Base-by-base conservation (phyloP, 768 basidiomycete species). In the Coprinopsis sp. region DNA sequence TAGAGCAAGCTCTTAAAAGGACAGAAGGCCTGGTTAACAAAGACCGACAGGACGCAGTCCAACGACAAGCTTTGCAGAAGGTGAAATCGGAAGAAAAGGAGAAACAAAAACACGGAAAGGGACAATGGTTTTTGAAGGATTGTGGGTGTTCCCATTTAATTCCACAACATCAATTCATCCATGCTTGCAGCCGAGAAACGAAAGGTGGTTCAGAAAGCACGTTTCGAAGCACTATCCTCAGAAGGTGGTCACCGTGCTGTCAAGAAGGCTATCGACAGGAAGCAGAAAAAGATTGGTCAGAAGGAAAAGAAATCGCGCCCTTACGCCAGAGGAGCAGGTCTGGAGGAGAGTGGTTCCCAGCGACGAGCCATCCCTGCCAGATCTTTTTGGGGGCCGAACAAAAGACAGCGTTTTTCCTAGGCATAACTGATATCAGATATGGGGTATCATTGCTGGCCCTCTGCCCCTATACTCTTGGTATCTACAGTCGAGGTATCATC, bases 301-400 rank as follows among this genome's bases (percentile, higher is more conserved):
- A 92, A 87, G 64, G 93, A 95, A 72, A 95, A 94, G 67, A 86
- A 79, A 57, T 82, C 77, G 47, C 71, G 91, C 44, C 93, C 93
- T 11, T 84, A 82, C 54, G 58, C 60, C 2, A 69, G 61, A 49
- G 60, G 57, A 18, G 47, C 41, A 34, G 39, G 34, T 6, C 41
- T 34, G 31, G 49, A 51, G 30, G 53, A 52, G 16, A 52, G 47
- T 22, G 55, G 50, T 16, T 33, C 30, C 14, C n/a, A 6, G 30
- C 37, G 38, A 24, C 37, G 22, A 22, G 44, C 23, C 48, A 49
- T 36, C 31, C 44, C 21, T 19, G 22, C n/a, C n/a, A 46, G n/a
- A 7, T 46, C 48, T 37, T 39, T 44, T 6, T 46, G 30, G 27
- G 33, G 23, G n/a, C 40, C 41, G 18, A 50, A 54, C 45, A 54